Conservation (phyloP, 768 basidiomycete species). For the button mushroom (Agaricus bisporus) region DNA sequence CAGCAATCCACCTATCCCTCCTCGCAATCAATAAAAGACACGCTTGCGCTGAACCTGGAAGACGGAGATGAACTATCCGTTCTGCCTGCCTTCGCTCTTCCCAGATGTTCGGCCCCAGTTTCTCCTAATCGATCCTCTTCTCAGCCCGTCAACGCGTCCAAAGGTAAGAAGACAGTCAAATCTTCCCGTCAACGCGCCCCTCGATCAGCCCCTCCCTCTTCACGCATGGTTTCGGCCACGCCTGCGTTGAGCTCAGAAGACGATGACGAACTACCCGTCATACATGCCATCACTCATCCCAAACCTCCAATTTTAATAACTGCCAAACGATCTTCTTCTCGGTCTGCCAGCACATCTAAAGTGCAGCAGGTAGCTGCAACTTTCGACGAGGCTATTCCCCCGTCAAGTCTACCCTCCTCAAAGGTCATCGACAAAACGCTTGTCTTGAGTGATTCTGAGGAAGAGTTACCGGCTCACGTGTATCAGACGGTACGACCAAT, state of each 20-base stretch:
- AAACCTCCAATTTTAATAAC: neutral
- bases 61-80: no score
- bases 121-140: no score
- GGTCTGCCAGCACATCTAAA: neutral
- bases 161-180: no score
- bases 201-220: no score
- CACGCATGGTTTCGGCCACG: no score
- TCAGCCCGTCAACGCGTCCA: no score
- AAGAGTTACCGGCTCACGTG: neutral
- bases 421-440: neutral
- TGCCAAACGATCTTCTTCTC: neutral
- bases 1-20: neutral
- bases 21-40: neutral
- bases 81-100: no score
- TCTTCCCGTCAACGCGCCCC: no score
- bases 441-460: neutral
- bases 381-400: neutral
- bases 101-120: no score
- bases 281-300: no score
- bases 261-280: no score
- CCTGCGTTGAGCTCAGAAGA: neutral
- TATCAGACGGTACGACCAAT: slow-evolving; percentile 1
- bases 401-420: neutral
- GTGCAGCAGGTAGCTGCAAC: neutral
- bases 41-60: neutral